Conservation (phyloP, 352 stramenopile species). For the Globisporangium recalcitrans region DNA sequence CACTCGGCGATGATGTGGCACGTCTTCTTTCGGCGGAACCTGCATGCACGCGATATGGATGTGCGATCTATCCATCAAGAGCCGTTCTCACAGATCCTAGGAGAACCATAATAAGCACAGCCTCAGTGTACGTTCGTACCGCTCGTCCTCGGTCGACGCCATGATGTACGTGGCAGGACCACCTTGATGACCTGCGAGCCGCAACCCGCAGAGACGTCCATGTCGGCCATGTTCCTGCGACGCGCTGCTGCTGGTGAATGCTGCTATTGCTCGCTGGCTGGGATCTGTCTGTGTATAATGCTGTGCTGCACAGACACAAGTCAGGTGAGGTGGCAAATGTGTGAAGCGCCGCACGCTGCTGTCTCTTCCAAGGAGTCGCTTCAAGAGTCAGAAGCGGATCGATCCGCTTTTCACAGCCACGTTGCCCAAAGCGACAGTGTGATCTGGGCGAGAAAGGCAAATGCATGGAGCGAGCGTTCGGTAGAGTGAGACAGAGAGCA, state of each 20-base stretch:
- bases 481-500: too few relatives aligned
- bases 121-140: conserved; percentile 25
- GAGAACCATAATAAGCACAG: too few relatives aligned
- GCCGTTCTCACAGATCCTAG: too few relatives aligned
- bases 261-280: neutral
- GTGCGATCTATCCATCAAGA: neutral
- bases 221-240: conserved; percentile 67
- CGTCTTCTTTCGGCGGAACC: conserved; percentile 71
- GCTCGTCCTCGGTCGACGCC: conserved; percentile 71
- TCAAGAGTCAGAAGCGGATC: neutral
- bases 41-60: conserved; percentile 11
- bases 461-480: too few relatives aligned
- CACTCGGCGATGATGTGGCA: conserved; percentile 69
- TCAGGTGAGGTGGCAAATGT: too few relatives aligned
- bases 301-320: too few relatives aligned
- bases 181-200: conserved; percentile 72
- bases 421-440: too few relatives aligned
- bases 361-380: neutral
- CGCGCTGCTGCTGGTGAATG: neutral
- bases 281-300: neutral
- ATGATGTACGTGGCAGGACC: conserved; percentile 83
- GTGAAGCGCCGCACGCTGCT: neutral
- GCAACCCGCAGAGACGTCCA: conserved; percentile 30
- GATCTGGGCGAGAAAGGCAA: too few relatives aligned
- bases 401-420: too few relatives aligned